These are phyloP conservation scores for Dictyophora rubrovolvata DNA, from an alignment of 768 basidiomycete genomes.

Conservation along the genomic window DNA sequence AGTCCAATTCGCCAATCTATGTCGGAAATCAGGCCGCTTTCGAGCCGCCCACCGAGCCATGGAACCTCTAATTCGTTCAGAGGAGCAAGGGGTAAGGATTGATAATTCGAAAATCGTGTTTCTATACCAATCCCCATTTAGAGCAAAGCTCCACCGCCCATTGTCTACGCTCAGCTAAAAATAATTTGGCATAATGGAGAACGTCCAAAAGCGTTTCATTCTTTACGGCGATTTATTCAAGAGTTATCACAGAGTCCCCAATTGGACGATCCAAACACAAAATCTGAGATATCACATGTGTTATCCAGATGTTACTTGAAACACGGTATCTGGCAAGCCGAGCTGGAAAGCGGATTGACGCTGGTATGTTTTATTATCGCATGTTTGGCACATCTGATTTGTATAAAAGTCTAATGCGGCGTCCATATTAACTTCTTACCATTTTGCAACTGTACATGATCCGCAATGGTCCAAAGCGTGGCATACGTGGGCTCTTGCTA, in stretches of 20 bases:
- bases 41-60: slow-evolving; percentile 37
- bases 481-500: slow-evolving; percentile 42
- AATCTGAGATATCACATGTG: slow-evolving; percentile 11
- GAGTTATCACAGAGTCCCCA: slow-evolving; percentile 17
- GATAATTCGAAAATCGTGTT: neutral
- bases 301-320: slow-evolving; percentile 39
- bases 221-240: slow-evolving; percentile 28
- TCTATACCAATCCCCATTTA: neutral
- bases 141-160: slow-evolving; percentile 31
- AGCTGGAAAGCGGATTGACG: neutral
- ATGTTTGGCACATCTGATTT: neutral
- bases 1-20: slow-evolving; percentile 44
- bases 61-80: slow-evolving; percentile 32
- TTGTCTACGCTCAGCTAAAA: slow-evolving; percentile 38
- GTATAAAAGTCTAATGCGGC: slow-evolving; percentile 17
- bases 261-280: slow-evolving; percentile 2
- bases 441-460: slow-evolving; percentile 34
- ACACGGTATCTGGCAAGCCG: slow-evolving; percentile 34
- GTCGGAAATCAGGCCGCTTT: slow-evolving; percentile 36
- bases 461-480: slow-evolving; percentile 42
- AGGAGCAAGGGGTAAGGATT: slow-evolving; percentile 1
- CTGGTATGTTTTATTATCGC: neutral
- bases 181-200: slow-evolving; percentile 36
- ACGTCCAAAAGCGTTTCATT: slow-evolving; percentile 25
- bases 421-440: neutral